Percentiles rank a stretch among this genome's conserved stretches.
Evolutionary conservation across 2,329 filamentous ascomycete genomes (phyloP).

Genomic region (Nigrospora osmanthi): DNA sequence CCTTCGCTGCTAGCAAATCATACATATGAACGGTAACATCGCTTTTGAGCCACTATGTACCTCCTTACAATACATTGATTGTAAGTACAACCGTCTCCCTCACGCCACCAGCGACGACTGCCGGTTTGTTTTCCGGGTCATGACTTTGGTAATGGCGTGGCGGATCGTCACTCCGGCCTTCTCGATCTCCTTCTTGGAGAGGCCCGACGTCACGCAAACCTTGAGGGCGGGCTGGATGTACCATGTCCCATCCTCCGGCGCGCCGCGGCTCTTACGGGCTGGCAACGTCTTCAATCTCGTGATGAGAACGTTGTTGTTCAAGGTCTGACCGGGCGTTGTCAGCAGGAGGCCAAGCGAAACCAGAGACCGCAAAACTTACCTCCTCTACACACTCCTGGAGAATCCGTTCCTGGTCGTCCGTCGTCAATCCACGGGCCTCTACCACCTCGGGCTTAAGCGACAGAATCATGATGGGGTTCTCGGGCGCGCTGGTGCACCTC

Average conservation of each 20-base stretch:
- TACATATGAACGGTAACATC: no score
- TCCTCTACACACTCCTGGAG: slow-evolving; percentile 94
- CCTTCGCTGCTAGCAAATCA: no score
- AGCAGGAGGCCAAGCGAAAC: not conserved
- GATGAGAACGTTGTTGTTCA: slow-evolving; percentile 84
- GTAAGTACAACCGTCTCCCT: not conserved
- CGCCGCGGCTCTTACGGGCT: slow-evolving; percentile 50
- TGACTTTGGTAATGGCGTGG: slow-evolving; percentile 89
- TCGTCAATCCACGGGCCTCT: slow-evolving; percentile 55
- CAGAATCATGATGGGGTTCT: slow-evolving; percentile 84
- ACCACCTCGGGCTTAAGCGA: slow-evolving; percentile 79
- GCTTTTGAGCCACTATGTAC: no score
- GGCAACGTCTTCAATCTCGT: slow-evolving; percentile 78
- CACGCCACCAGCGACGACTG: slow-evolving; percentile 30
- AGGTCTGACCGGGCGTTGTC: slow-evolving; percentile 42
- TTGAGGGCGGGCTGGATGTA: slow-evolving; percentile 76
- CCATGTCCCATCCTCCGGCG: slow-evolving; percentile 61
- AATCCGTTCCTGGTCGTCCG: slow-evolving; percentile 74
- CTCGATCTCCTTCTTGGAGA: slow-evolving; percentile 92
- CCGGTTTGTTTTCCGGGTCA: slow-evolving; percentile 55
- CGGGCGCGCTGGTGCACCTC: slow-evolving; percentile 66
- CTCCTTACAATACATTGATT: no score
- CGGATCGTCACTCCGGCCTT: slow-evolving; percentile 83
- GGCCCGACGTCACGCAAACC: slow-evolving; percentile 78
- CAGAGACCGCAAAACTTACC: slow-evolving; percentile 46